Evolutionary conservation across 176 grass and related monocot species (phyloP).

Genomic region (Hyparrhenia diplandra): DNA sequence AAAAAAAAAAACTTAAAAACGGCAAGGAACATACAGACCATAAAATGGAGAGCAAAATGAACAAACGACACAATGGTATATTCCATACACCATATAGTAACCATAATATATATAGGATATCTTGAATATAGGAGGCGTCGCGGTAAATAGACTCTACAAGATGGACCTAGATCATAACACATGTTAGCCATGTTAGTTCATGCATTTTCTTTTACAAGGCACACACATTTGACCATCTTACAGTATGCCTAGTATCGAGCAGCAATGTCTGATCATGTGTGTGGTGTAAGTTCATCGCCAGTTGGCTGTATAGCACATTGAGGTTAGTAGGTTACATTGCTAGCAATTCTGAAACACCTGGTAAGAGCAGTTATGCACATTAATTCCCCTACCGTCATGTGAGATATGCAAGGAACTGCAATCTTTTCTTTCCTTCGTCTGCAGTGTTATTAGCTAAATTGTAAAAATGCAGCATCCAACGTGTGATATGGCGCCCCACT

Average conservation of each 20-base stretch:
- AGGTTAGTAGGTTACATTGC: not conserved
- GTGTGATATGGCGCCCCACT: not conserved
- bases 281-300: not conserved
- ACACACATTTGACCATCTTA: not conserved
- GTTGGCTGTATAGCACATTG: not conserved
- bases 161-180: not conserved
- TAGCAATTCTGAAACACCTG: not conserved
- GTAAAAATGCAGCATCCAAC: not conserved
- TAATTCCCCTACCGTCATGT: not conserved
- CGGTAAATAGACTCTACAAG: not conserved
- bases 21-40: not conserved
- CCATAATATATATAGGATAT: not conserved
- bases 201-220: not conserved
- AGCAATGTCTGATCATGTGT: not conserved
- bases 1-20: slow-evolving; percentile 5
- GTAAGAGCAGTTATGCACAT: not conserved
- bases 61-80: not conserved
- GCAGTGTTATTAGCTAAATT: too few species aligned
- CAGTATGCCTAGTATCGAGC: not conserved
- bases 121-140: not conserved
- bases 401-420: not conserved
- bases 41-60: not conserved
- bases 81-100: not conserved
- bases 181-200: not conserved
- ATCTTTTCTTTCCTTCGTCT: too few species aligned